phyloP scores from a whole-genome alignment of 805 yeast species.

The Sugiyamaella smithiae region DNA sequence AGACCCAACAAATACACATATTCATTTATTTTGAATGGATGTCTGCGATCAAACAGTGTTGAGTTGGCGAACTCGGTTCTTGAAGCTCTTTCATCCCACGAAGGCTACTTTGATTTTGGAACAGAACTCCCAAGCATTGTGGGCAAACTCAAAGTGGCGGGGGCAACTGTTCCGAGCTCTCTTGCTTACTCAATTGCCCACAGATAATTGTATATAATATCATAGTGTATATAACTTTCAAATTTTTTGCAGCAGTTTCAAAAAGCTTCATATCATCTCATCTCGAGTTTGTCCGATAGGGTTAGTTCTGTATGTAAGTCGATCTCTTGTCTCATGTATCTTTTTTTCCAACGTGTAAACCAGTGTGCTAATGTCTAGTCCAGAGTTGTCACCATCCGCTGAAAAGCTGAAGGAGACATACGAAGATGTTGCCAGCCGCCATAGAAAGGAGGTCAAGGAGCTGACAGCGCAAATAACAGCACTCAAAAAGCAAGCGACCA shows the following conservation, averaged over 20 bases:
- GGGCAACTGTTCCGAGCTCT: slow-evolving; percentile 12
- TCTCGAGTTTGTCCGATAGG: too few relatives aligned
- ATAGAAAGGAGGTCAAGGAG: slow-evolving; percentile 66
- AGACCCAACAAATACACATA: slow-evolving; percentile 31
- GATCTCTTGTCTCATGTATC: too few relatives aligned
- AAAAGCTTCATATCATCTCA: too few relatives aligned
- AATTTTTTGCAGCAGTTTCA: too few relatives aligned
- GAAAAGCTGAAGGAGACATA: too few relatives aligned
- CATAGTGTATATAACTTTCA: too few relatives aligned
- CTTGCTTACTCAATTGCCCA: not conserved
- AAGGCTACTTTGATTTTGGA: slow-evolving; percentile 15
- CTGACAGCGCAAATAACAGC: slow-evolving; percentile 66
- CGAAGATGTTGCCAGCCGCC: slow-evolving; percentile 57
- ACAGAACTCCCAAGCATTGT: slow-evolving; percentile 13
- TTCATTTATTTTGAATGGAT: slow-evolving; percentile 26
- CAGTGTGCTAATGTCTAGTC: too few relatives aligned
- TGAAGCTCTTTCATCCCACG: slow-evolving; percentile 2
- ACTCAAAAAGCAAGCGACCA: slow-evolving; percentile 78
- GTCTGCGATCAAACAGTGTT: slow-evolving; percentile 3
- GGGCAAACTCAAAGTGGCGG: slow-evolving; percentile 4
- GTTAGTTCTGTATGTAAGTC: too few relatives aligned
- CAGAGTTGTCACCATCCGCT: too few relatives aligned
- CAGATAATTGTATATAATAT: slow-evolving; percentile 5
- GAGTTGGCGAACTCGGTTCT: slow-evolving; percentile 13
- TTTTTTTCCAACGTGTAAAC: too few relatives aligned